A percentile compares a stretch with the other conserved stretches of the same genome.
Evolutionary conservation across 2,329 filamentous ascomycete genomes (phyloP).

Genomic region (Colletotrichum siamense): DNA sequence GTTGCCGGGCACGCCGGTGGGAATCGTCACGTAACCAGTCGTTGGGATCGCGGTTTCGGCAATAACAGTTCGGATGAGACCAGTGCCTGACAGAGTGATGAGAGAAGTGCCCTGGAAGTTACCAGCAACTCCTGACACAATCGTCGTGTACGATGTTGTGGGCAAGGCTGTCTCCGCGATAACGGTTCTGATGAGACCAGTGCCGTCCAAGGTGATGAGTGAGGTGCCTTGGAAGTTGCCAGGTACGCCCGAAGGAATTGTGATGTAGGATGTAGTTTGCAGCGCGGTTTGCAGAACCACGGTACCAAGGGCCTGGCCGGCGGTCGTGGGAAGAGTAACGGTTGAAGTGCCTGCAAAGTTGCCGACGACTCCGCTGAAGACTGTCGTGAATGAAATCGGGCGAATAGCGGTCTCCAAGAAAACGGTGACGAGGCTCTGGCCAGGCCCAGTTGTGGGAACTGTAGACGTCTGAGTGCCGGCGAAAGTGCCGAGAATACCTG

Average conservation of each 20-base stretch:
- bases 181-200: neutral
- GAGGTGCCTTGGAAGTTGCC: neutral
- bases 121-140: neutral
- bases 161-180: neutral
- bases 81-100: neutral
- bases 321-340: neutral
- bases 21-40: neutral
- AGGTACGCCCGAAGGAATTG: neutral
- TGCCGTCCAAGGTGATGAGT: neutral
- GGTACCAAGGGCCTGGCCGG: neutral
- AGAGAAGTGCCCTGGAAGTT: neutral
- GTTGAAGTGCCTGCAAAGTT: neutral
- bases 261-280: neutral
- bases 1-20: neutral
- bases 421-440: neutral
- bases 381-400: neutral
- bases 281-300: neutral
- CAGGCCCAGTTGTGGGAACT: neutral
- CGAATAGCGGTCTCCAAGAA: conserved; percentile 1
- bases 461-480: neutral
- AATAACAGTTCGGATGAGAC: neutral
- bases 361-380: neutral
- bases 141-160: neutral
- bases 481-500: neutral
- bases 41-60: neutral